Evolutionary conservation across 345 rosid species (phyloP).

Genomic region (Kandelia obovata): DNA sequence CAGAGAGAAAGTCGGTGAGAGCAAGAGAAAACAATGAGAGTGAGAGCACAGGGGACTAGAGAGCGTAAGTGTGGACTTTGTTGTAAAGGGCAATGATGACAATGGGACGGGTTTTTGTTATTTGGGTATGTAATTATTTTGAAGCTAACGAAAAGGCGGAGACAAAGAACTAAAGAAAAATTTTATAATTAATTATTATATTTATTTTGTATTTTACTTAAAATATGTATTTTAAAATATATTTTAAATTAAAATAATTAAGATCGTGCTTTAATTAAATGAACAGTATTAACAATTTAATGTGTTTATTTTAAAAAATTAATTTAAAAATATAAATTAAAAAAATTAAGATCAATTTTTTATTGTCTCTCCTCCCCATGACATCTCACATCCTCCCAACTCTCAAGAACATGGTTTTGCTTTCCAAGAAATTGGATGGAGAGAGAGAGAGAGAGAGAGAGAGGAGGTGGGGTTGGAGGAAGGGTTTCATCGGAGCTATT

Average conservation of each 20-base stretch:
- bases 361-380: too few relatives aligned
- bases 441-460: conserved; percentile 4
- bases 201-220: neutral
- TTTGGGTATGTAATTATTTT: conserved; percentile 21
- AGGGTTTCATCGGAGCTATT: too few relatives aligned
- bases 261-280: too few relatives aligned
- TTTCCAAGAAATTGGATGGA: neutral
- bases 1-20: neutral
- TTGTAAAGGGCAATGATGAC: conserved; percentile 24
- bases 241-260: too few relatives aligned
- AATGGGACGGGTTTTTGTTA: conserved; percentile 18
- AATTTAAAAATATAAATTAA: too few relatives aligned
- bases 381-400: neutral
- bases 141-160: neutral
- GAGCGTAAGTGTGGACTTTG: conserved; percentile 27
- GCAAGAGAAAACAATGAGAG: neutral
- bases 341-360: too few relatives aligned
- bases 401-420: neutral
- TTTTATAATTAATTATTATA: too few relatives aligned
- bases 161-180: too few relatives aligned
- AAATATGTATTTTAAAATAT: too few relatives aligned
- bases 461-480: too few relatives aligned
- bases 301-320: too few relatives aligned
- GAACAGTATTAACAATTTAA: too few relatives aligned
- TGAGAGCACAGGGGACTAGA: neutral